phyloP scores from a whole-genome alignment of 225 moss, liverwort and hornwort species.

The Physcomitrium patens region DNA sequence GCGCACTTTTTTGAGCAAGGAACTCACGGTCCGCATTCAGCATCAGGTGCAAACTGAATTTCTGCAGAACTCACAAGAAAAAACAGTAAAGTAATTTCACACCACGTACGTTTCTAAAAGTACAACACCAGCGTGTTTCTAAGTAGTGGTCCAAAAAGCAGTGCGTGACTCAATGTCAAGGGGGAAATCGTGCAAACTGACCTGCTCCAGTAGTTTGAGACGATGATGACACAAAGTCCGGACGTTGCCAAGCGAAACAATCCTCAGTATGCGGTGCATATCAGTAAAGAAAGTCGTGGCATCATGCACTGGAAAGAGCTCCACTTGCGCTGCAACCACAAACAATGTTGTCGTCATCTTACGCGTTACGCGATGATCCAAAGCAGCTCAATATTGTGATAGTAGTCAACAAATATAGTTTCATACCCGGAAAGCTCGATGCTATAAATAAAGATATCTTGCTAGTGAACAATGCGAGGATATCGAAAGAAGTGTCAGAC shows the following conservation, averaged over 20 bases:
- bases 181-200: slow-evolving; percentile 28
- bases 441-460: background rate
- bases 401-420: too few species aligned
- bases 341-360: slow-evolving; percentile 1
- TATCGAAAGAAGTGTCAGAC: background rate
- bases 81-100: background rate
- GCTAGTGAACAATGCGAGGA: background rate
- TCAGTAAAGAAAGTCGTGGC: slow-evolving; percentile 93
- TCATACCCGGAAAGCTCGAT: too few species aligned
- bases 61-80: slow-evolving; percentile 53
- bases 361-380: background rate
- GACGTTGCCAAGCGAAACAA: slow-evolving; percentile 77
- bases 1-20: slow-evolving; percentile 93
- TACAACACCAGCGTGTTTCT: background rate
- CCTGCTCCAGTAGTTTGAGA: slow-evolving; percentile 85
- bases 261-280: slow-evolving; percentile 79
- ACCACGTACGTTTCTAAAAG: background rate
- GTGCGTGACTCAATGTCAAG: background rate
- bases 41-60: slow-evolving; percentile 94
- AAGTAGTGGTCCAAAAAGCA: background rate
- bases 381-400: too few species aligned
- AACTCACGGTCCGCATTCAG: slow-evolving; percentile 94
- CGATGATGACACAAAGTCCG: slow-evolving; percentile 94
- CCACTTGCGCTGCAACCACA: slow-evolving; percentile 50
- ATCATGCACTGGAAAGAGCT: slow-evolving; percentile 69